These are phyloP conservation scores for Metschnikowia lochheadii DNA, from an alignment of 805 yeast genomes.

Conservation along the genomic window DNA sequence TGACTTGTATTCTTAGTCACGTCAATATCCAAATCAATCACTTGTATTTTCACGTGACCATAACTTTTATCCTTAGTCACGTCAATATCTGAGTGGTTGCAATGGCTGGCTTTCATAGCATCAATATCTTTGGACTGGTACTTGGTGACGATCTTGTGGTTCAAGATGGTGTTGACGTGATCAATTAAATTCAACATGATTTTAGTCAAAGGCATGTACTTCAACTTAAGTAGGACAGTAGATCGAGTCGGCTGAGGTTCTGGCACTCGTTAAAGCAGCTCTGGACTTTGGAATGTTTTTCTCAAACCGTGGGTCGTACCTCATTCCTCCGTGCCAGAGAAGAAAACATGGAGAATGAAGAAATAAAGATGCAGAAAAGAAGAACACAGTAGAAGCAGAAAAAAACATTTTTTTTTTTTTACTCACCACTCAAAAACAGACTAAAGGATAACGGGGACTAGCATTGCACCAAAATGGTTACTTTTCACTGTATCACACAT, in stretches of 20 bases:
- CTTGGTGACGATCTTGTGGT: slow-evolving; percentile 62
- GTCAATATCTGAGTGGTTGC: slow-evolving; percentile 62
- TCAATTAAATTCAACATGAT: slow-evolving; percentile 86
- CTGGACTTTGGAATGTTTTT: slow-evolving; percentile 85
- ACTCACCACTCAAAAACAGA: too few relatives aligned
- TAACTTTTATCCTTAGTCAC: too few relatives aligned
- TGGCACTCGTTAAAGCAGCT: slow-evolving; percentile 89
- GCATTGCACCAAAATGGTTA: too few relatives aligned
- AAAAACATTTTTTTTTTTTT: too few relatives aligned
- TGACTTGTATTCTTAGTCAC: slow-evolving; percentile 54
- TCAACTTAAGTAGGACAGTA: slow-evolving; percentile 88
- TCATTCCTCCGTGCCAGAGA: too few relatives aligned
- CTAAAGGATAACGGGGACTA: too few relatives aligned
- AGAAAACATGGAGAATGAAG: too few relatives aligned
- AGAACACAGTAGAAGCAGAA: too few relatives aligned
- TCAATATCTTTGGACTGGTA: slow-evolving; percentile 84
- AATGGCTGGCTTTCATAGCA: slow-evolving; percentile 92
- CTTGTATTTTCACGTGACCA: too few relatives aligned
- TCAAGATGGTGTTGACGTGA: slow-evolving; percentile 76
- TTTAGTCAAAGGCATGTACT: slow-evolving; percentile 88
- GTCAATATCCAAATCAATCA: too few relatives aligned
- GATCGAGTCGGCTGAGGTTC: slow-evolving; percentile 95
- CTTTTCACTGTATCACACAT: too few relatives aligned
- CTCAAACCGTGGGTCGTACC: slow-evolving; percentile 88
- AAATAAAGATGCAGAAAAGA: too few relatives aligned